Conservation (phyloP, 257 asterid species). For the Penstemon eatonii region DNA sequence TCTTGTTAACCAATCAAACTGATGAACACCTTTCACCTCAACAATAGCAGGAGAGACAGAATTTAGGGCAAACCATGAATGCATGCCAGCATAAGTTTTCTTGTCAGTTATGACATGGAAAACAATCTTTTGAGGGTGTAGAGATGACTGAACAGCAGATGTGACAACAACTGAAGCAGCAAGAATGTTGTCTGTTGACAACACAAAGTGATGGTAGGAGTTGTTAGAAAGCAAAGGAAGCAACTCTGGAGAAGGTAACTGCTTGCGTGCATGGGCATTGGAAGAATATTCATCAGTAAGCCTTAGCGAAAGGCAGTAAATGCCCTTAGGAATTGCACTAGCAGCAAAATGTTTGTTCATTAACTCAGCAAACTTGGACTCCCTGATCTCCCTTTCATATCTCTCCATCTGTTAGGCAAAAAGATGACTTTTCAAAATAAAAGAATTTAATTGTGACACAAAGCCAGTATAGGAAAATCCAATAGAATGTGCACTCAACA, state of each 20-base stretch:
- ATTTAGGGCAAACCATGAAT: slow-evolving; percentile 96
- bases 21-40: slow-evolving; percentile 96
- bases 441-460: slow-evolving; percentile 24
- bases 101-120: slow-evolving; percentile 98
- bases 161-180: slow-evolving; percentile 96
- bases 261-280: slow-evolving; percentile 95
- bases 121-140: slow-evolving; percentile 74
- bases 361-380: slow-evolving; percentile 78
- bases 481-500: neutral
- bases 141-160: slow-evolving; percentile 80
- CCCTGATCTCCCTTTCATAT: slow-evolving; percentile 79
- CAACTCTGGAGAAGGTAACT: slow-evolving; percentile 90
- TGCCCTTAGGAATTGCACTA: slow-evolving; percentile 87
- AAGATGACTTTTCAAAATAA: slow-evolving; percentile 6
- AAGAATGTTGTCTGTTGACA: slow-evolving; percentile 93
- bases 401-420: slow-evolving; percentile 47
- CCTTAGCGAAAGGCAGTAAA: slow-evolving; percentile 87
- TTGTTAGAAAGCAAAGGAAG: slow-evolving; percentile 87
- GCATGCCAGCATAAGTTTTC: slow-evolving; percentile 98
- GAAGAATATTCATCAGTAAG: slow-evolving; percentile 95
- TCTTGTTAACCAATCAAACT: slow-evolving; percentile 94
- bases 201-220: slow-evolving; percentile 76
- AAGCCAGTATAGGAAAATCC: neutral
- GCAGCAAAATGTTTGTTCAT: slow-evolving; percentile 94
- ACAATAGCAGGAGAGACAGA: slow-evolving; percentile 77